Conservation (phyloP, 331 rosid genomes). For the Pyracantha coccinea region DNA sequence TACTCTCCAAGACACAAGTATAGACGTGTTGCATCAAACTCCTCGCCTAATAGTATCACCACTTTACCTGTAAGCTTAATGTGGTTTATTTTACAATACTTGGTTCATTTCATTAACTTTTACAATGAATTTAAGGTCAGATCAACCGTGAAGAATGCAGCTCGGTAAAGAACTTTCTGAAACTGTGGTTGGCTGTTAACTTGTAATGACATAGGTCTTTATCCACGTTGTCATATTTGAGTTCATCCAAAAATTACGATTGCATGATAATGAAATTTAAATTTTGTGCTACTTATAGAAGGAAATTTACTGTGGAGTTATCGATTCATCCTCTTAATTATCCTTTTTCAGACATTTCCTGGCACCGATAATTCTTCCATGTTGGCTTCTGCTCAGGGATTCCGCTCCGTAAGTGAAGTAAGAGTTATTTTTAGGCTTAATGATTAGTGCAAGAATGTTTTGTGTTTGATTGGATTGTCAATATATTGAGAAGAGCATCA, state of each 20-base stretch:
- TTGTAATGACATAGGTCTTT: neutral
- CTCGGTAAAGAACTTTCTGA: neutral
- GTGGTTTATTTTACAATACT: constrained; percentile 16
- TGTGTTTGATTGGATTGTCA: neutral
- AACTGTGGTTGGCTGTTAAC: neutral
- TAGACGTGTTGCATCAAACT: constrained; percentile 63
- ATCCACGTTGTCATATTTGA: neutral
- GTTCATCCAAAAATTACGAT: neutral
- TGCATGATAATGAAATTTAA: neutral
- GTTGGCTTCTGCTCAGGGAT: constrained; percentile 59
- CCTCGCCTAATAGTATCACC: constrained; percentile 44
- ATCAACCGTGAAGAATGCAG: neutral
- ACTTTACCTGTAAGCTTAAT: constrained; percentile 63
- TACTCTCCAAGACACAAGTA: constrained; percentile 94
- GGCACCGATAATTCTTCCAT: constrained; percentile 58
- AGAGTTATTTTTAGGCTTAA: constrained; percentile 3
- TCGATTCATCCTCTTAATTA: constrained; percentile 6
- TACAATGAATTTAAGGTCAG: neutral
- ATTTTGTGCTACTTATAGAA: neutral
- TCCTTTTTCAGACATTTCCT: constrained; percentile 59
- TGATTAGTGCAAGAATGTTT: neutral
- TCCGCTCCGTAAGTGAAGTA: constrained; percentile 61
- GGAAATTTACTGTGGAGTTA: neutral
- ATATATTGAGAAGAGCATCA: neutral
- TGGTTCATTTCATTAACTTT: neutral